These are phyloP conservation scores for Candida manassasensis DNA, from an alignment of 805 yeast species.

Conservation along the genomic window DNA sequence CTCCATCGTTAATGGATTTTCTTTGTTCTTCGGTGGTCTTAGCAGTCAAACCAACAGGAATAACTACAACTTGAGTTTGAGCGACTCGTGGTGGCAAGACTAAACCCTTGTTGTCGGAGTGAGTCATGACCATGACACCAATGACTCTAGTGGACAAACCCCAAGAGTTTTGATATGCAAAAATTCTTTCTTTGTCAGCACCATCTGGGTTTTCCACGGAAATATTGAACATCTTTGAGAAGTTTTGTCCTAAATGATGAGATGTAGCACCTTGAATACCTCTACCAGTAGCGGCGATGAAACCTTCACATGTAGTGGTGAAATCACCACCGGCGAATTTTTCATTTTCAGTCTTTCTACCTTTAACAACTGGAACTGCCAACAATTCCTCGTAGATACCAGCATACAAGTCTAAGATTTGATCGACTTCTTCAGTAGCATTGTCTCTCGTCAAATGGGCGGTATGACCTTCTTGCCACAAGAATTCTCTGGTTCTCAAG, in stretches of 20 bases:
- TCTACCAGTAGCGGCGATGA: slow-evolving; percentile 96
- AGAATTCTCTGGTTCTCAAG: slow-evolving; percentile 95
- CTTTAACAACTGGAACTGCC: slow-evolving; percentile 96
- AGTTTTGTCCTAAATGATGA: slow-evolving; percentile 96
- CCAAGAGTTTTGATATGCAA: slow-evolving; percentile 97
- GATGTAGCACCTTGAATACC: slow-evolving; percentile 99
- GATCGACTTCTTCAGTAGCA: slow-evolving; percentile 78
- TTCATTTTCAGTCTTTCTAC: slow-evolving; percentile 94
- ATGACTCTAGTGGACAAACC: slow-evolving; percentile 97
- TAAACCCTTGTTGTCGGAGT: slow-evolving; percentile 96
- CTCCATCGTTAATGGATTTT: slow-evolving; percentile 62
- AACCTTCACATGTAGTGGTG: slow-evolving; percentile 96
- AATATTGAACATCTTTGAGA: slow-evolving; percentile 97
- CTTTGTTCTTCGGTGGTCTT: slow-evolving; percentile 78
- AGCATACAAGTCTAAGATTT: slow-evolving; percentile 82
- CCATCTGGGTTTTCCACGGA: slow-evolving; percentile 95
- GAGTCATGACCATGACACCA: slow-evolving; percentile 99
- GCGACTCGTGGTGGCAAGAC: slow-evolving; percentile 98
- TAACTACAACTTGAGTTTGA: slow-evolving; percentile 82
- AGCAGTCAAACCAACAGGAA: slow-evolving; percentile 92
- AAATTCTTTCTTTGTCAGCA: slow-evolving; percentile 75
- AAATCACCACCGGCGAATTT: slow-evolving; percentile 97
- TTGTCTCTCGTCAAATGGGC: slow-evolving; percentile 84
- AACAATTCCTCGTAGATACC: slow-evolving; percentile 83
- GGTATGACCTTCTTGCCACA: slow-evolving; percentile 99